A percentile compares a stretch with the other conserved stretches of the same genome.
phyloP scores from a whole-genome alignment of 257 asterid genomes.

The Parsonsia alboflavescens region DNA sequence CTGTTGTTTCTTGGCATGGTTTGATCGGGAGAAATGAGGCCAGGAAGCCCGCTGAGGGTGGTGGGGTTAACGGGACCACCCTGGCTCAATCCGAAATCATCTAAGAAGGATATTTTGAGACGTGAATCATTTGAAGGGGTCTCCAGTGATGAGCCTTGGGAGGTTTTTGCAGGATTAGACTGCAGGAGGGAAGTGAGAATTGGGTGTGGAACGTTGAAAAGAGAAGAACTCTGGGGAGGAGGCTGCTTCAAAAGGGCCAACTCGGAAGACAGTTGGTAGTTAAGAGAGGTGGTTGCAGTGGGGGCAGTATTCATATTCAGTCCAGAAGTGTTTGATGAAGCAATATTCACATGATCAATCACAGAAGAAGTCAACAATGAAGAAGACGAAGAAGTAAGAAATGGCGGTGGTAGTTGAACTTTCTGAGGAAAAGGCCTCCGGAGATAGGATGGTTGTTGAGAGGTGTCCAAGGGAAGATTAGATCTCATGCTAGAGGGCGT shows the following conservation, averaged over 20 bases:
- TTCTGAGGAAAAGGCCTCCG: slow-evolving; percentile 56
- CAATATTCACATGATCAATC: slow-evolving; percentile 9
- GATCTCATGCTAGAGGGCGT: slow-evolving; percentile 33
- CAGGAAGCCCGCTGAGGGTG: slow-evolving; percentile 35
- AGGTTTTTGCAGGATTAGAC: slow-evolving; percentile 23
- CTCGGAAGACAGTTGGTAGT: slow-evolving; percentile 26
- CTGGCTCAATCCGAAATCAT: slow-evolving; percentile 23
- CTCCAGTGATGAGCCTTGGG: slow-evolving; percentile 18
- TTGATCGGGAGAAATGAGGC: slow-evolving; percentile 46
- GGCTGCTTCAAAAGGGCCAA: slow-evolving; percentile 14
- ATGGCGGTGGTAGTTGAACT: slow-evolving; percentile 29
- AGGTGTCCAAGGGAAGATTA: slow-evolving; percentile 22
- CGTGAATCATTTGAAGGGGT: slow-evolving; percentile 20
- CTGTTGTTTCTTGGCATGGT: slow-evolving; percentile 18
- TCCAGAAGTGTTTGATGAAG: slow-evolving; percentile 8
- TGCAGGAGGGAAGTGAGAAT: slow-evolving; percentile 43
- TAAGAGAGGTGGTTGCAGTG: slow-evolving; percentile 16
- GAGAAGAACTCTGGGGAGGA: slow-evolving; percentile 22
- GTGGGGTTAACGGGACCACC: slow-evolving; percentile 6
- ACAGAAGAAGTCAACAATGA: slow-evolving; percentile 20
- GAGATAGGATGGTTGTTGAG: slow-evolving; percentile 34
- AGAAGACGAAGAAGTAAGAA: slow-evolving; percentile 21
- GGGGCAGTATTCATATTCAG: neutral
- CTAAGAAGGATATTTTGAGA: slow-evolving; percentile 20
- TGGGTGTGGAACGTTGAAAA: slow-evolving; percentile 39